These are phyloP conservation scores for Suillus bovinus DNA, from an alignment of 768 basidiomycete species.

Conservation along the genomic window DNA sequence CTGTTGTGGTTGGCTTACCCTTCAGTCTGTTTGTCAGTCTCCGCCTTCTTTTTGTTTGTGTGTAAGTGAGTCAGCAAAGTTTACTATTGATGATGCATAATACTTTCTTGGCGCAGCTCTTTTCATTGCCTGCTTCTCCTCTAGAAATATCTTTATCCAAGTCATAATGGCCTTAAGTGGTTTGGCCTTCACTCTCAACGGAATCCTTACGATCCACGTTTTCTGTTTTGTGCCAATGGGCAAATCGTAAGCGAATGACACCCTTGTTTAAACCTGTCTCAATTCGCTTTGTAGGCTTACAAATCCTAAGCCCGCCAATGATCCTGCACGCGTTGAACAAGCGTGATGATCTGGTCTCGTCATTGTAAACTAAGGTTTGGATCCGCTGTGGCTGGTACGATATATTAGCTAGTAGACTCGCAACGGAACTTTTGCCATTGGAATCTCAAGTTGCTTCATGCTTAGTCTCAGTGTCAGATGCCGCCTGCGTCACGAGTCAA, in stretches of 20 bases:
- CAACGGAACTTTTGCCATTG: background rate
- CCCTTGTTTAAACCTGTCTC: background rate
- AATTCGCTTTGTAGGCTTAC: background rate
- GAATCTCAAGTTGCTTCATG: too few species aligned
- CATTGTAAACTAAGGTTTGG: background rate
- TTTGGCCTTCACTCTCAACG: background rate
- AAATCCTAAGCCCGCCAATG: too few species aligned
- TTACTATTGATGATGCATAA: background rate
- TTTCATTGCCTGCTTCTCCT: background rate
- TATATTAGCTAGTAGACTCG: background rate
- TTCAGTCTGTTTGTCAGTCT: background rate
- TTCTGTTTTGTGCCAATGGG: background rate
- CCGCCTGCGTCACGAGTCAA: too few species aligned
- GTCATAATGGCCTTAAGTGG: background rate
- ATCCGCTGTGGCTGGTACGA: background rate
- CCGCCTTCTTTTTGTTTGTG: background rate
- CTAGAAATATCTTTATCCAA: background rate
- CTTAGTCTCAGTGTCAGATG: too few species aligned
- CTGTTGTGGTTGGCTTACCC: conserved; percentile 2
- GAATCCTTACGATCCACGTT: background rate
- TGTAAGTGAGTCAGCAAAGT: background rate
- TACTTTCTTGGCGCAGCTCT: background rate
- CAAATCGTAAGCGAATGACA: background rate
- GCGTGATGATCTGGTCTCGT: background rate
- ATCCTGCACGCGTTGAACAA: too few species aligned